Evolutionary conservation across 2,329 filamentous ascomycete species (phyloP).

Genomic region (Pseudocercospora vitis): DNA sequence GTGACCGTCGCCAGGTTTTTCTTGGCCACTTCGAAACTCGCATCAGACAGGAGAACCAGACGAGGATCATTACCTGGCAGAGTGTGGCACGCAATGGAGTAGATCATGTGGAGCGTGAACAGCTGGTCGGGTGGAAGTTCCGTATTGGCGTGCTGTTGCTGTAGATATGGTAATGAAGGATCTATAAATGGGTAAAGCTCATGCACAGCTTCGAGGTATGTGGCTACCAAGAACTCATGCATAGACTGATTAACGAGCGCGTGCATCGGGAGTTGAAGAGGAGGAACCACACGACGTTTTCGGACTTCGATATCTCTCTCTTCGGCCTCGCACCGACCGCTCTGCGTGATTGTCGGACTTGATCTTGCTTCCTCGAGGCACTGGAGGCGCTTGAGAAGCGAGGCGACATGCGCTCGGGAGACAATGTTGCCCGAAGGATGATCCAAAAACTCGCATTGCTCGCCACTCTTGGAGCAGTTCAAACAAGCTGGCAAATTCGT

Average conservation of each 20-base stretch:
- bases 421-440: conserved; percentile 84
- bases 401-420: not conserved
- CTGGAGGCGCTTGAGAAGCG: not conserved
- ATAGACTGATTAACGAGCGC: not conserved
- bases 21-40: not conserved
- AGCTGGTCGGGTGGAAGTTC: not conserved
- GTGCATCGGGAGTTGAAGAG: not conserved
- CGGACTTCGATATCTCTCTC: not conserved
- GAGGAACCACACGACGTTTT: not conserved
- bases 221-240: not conserved
- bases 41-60: conserved; percentile 3
- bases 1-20: not conserved
- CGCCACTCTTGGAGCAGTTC: conserved; percentile 60
- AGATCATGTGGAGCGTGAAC: conserved; percentile 2
- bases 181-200: not conserved
- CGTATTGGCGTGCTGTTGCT: not conserved
- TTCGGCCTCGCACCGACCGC: not conserved
- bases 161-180: not conserved
- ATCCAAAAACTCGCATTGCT: conserved; percentile 92
- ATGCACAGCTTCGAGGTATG: not conserved
- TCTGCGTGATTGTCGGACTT: not conserved
- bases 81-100: conserved; percentile 7
- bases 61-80: not conserved
- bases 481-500: conserved; percentile 1
- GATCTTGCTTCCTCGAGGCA: not conserved